phyloP scores from a whole-genome alignment of 1,284 basidiomycete genomes.

The Porogramme epimiltina region DNA sequence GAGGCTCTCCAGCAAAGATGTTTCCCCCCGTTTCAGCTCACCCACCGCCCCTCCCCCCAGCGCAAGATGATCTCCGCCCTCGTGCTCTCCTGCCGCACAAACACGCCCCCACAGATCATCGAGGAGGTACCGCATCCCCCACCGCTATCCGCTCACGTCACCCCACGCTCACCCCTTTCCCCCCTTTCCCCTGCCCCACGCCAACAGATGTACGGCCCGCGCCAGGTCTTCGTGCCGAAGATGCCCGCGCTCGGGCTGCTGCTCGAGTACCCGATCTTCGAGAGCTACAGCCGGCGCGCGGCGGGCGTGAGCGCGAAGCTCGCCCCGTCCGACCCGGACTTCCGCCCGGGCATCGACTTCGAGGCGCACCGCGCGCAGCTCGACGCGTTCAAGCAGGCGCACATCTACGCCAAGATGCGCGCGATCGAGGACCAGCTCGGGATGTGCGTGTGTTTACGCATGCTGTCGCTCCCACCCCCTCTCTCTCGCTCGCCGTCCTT shows the following conservation, averaged over 20 bases:
- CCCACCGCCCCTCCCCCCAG: constrained; percentile 41
- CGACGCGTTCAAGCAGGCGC: constrained; percentile 78
- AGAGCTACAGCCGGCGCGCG: constrained; percentile 76
- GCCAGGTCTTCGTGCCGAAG: constrained; percentile 89
- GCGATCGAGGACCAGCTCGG: constrained; percentile 79
- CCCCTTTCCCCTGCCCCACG: not conserved
- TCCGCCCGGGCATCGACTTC: constrained; percentile 73
- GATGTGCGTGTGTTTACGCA: no score
- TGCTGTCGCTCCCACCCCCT: no score
- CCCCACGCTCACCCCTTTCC: constrained; percentile 1
- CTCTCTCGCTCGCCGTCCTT: no score
- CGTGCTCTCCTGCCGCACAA: constrained; percentile 78
- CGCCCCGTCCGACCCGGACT: constrained; percentile 51
- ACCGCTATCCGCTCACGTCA: not conserved
- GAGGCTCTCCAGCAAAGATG: constrained; percentile 1
- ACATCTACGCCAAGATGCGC: constrained; percentile 86
- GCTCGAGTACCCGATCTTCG: constrained; percentile 91
- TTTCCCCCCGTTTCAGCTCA: not conserved
- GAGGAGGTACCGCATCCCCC: constrained; percentile 56
- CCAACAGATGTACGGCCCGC: constrained; percentile 62
- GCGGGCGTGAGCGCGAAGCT: constrained; percentile 58
- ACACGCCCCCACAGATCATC: constrained; percentile 74
- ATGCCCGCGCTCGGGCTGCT: constrained; percentile 95
- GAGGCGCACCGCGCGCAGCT: constrained; percentile 65
- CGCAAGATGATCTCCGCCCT: constrained; percentile 97